Conservation (phyloP, 169 alveolate species). For the Theileria parva region DNA sequence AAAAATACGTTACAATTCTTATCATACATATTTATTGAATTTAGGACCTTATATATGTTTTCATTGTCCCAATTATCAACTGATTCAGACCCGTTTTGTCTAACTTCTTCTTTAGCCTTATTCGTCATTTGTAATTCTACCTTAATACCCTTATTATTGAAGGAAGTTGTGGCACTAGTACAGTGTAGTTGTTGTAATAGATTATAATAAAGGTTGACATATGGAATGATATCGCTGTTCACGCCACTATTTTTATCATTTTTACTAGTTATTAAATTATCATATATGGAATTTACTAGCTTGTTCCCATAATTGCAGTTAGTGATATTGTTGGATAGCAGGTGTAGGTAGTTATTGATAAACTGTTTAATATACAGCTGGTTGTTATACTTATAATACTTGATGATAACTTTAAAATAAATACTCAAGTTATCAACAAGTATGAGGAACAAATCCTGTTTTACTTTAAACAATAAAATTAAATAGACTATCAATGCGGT, state of each 20-base stretch:
- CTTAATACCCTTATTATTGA: not conserved
- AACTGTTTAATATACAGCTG: not conserved
- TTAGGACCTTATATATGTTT: not conserved
- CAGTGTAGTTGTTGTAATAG: not conserved
- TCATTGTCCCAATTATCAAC: not conserved
- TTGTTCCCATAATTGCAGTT: not conserved
- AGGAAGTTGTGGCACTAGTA: not conserved
- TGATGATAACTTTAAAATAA: constrained; percentile 9
- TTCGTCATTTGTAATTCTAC: not conserved
- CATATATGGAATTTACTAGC: not conserved
- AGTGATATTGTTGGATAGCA: not conserved
- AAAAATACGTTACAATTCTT: not conserved
- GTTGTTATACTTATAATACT: constrained; percentile 20
- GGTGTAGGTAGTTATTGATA: not conserved
- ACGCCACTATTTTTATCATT: not conserved
- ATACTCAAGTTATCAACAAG: not conserved
- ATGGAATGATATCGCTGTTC: not conserved
- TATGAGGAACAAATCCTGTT: not conserved
- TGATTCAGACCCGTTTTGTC: not conserved
- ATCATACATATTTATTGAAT: not conserved
- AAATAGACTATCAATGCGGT: constrained; percentile 28
- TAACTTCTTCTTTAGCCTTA: not conserved
- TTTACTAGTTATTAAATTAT: not conserved
- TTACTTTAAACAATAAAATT: constrained; percentile 24
- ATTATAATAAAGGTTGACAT: not conserved